Percentiles rank a stretch among this genome's conserved stretches.
Evolutionary conservation across 352 stramenopile species (phyloP).

Genomic region (Achlya hypogyna): DNA sequence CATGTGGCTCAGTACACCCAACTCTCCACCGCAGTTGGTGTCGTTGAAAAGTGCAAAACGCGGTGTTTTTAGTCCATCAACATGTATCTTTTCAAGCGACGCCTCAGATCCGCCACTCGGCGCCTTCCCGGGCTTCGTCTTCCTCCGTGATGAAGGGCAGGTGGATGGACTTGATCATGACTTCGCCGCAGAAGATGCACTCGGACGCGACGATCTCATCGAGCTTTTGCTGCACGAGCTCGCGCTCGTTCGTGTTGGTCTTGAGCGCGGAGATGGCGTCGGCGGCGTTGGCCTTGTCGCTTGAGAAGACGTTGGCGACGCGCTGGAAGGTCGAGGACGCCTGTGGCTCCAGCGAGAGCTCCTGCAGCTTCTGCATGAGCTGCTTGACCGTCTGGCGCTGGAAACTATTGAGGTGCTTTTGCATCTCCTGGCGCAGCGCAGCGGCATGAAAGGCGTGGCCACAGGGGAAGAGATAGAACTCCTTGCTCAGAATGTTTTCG

Average conservation of each 20-base stretch:
- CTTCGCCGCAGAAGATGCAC: conserved; percentile 91
- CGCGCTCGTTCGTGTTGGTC: conserved; percentile 70
- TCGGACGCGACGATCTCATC: conserved; percentile 92
- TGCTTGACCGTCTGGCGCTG: conserved; percentile 86
- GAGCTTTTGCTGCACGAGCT: conserved; percentile 88
- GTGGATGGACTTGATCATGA: conserved; percentile 94
- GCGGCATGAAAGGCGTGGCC: conserved; percentile 89
- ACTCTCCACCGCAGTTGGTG: background rate
- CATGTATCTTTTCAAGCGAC: background rate
- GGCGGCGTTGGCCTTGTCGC: conserved; percentile 36
- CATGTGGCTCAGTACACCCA: background rate
- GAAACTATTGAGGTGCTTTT: conserved; percentile 83
- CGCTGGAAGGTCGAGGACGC: conserved; percentile 74
- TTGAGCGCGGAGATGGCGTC: conserved; percentile 25
- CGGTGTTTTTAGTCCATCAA: background rate
- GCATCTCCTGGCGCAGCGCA: conserved; percentile 83
- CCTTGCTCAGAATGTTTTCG: conserved; percentile 79
- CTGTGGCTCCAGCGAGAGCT: conserved; percentile 65
- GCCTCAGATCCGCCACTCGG: conserved; percentile 70
- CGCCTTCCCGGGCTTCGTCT: conserved; percentile 69
- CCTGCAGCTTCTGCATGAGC: conserved; percentile 80
- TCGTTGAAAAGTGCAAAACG: background rate
- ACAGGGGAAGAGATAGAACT: conserved; percentile 94
- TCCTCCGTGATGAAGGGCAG: conserved; percentile 85
- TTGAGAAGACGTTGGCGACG: conserved; percentile 33